Percentiles rank a stretch among this genome's conserved stretches.
Evolutionary conservation across 129 eudicot genomes (phyloP).

Genomic region (Pittosporum tobira): DNA sequence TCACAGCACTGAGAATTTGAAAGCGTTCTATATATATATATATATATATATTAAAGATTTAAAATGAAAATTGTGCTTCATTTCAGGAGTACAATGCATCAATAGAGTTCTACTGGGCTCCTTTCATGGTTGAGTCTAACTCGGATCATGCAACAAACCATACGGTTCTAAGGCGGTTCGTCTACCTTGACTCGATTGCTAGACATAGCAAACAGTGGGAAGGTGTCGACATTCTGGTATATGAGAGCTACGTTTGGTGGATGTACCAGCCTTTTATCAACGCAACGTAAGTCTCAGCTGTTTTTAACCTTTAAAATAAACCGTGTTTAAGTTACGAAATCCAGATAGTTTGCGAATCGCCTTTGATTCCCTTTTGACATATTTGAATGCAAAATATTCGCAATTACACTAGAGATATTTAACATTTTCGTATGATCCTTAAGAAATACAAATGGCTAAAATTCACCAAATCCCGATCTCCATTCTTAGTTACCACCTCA

Average conservation of each 20-base stretch:
- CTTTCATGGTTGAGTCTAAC: constrained; percentile 81
- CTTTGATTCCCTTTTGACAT: too few species aligned
- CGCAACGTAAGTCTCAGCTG: constrained; percentile 48
- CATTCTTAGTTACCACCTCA: too few species aligned
- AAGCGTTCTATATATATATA: too few species aligned
- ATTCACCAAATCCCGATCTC: too few species aligned
- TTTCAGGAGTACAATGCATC: constrained; percentile 81
- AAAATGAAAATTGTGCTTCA: neutral
- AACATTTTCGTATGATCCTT: too few species aligned
- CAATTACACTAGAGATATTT: too few species aligned
- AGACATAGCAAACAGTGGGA: constrained; percentile 75
- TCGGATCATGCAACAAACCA: constrained; percentile 94
- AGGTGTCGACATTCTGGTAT: constrained; percentile 73
- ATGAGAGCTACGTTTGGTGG: constrained; percentile 99
- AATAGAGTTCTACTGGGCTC: constrained; percentile 97
- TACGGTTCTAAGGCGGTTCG: constrained; percentile 57
- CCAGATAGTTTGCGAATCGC: too few species aligned
- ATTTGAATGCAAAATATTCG: too few species aligned
- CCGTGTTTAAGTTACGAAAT: too few species aligned
- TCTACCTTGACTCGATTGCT: constrained; percentile 65
- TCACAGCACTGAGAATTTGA: neutral
- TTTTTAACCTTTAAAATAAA: neutral
- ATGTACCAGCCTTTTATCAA: constrained; percentile 83
- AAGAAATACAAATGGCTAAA: too few species aligned
- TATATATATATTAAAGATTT: too few species aligned